Base-by-base conservation (phyloP, 257 asterid species). In the Nicotiana benthamiana region DNA sequence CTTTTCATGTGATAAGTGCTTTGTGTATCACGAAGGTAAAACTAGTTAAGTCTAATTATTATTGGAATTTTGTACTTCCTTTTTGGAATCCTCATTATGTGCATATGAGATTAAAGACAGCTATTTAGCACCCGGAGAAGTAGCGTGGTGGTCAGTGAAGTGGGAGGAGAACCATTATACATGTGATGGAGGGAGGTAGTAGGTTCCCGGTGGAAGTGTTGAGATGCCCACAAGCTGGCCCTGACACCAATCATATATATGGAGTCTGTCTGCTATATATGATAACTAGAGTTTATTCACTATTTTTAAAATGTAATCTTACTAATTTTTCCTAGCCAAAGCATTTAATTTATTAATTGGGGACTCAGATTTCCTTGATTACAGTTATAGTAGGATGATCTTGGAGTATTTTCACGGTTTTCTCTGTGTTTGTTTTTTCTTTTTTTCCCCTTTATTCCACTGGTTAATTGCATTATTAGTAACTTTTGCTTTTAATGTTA, bases 201-300 rank as follows among this genome's bases (percentile, higher is more conserved):
- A 8, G 2, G 46, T 40, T 40, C 3, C 10, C 11, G 46, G 46
- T 40, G 46, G 46, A 40, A 36, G 9, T 36, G 46, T 36, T 34
- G 9, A 6, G 43, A 34, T 1, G 9, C 43, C 2, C 2, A 34
- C 9, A 36, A 36, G 43, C 34, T 30, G 34, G 34, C 34, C 34
- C 6, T 0, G 6, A 30, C 34, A 30, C 11, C 43, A 36, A 1
- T 0, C 0, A 1, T 36, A 36, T 6, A 6, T 36, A 0, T 6
- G 46, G 46, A 40, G 11, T 40, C 46, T 40, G 10, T 40, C 46
- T 40, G 2, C 46, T 8, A 40, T 40, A 36, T 36, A 40, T 40
- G 46, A 8, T 8, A 7, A 40, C 11, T 40, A 40, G 46, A 8
- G 46, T 40, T 40, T 40, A 11, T 40, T 40, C 7, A 40, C 2